phyloP scores from a whole-genome alignment of 1,284 basidiomycete species.

The Pterulicium gracile region DNA sequence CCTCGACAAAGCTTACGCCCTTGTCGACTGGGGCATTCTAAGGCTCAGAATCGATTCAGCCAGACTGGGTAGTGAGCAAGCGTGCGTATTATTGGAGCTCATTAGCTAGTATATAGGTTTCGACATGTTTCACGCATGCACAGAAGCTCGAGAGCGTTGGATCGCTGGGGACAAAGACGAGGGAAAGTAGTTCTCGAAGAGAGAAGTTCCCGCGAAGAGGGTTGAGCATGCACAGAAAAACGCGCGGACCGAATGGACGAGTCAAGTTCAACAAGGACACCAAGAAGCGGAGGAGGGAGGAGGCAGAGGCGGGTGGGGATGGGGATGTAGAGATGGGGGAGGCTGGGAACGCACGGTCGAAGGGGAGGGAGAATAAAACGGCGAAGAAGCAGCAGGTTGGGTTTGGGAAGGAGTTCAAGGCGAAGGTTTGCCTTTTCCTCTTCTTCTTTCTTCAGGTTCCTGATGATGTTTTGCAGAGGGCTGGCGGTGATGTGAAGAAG shows the following conservation, averaged over 20 bases:
- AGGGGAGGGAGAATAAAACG: conserved; percentile 21
- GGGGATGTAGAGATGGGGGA: conserved; percentile 67
- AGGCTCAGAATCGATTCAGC: too few relatives aligned
- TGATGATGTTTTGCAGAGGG: conserved; percentile 46
- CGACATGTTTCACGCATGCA: too few relatives aligned
- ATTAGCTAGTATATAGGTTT: too few relatives aligned
- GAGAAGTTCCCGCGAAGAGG: too few relatives aligned
- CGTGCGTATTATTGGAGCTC: too few relatives aligned
- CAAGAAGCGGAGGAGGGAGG: conserved; percentile 69
- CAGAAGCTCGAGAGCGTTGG: too few relatives aligned
- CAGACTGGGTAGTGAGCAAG: too few relatives aligned
- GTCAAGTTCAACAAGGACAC: conserved; percentile 97
- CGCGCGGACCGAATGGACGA: conserved; percentile 74
- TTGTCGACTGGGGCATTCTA: too few relatives aligned
- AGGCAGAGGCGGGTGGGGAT: conserved; percentile 42
- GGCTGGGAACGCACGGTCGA: conserved; percentile 23
- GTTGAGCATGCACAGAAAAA: too few relatives aligned
- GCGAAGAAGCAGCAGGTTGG: conserved; percentile 41
- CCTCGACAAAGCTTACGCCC: too few relatives aligned
- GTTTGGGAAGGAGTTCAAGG: conserved; percentile 86
- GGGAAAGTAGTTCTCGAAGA: too few relatives aligned
- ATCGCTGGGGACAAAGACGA: too few relatives aligned
- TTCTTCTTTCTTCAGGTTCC: conserved; percentile 6
- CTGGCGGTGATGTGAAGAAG: conserved; percentile 87
- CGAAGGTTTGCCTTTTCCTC: conserved; percentile 41